phyloP scores from a whole-genome alignment of 2,329 filamentous ascomycete genomes.

The Ophiocordyceps sinensis region DNA sequence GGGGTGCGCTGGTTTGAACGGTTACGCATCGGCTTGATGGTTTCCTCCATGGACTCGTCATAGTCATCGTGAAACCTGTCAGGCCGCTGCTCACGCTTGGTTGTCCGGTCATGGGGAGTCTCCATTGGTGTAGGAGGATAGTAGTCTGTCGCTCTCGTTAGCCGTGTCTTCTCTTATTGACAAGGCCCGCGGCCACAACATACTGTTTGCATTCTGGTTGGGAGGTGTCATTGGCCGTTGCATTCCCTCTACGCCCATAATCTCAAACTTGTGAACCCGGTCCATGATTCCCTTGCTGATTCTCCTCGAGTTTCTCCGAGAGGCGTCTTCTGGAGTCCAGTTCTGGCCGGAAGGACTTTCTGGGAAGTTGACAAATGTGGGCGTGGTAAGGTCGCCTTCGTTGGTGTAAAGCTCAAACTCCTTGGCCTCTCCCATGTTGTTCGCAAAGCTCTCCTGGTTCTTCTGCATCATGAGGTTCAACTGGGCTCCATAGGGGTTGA shows the following conservation, averaged over 20 bases:
- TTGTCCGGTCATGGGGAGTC: constrained; percentile 38
- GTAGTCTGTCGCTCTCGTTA: constrained; percentile 29
- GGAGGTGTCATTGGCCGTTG: constrained; percentile 48
- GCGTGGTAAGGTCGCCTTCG: constrained; percentile 31
- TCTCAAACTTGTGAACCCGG: constrained; percentile 45
- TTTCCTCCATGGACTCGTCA: constrained; percentile 53
- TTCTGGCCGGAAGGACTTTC: constrained; percentile 29
- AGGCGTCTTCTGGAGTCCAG: constrained; percentile 38
- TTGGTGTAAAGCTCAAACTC: constrained; percentile 36
- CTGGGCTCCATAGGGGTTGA: constrained; percentile 30
- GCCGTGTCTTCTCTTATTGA: constrained; percentile 1
- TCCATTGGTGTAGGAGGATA: constrained; percentile 54
- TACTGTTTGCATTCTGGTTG: constrained; percentile 44
- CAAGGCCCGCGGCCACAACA: constrained; percentile 12
- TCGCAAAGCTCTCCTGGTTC: constrained; percentile 27
- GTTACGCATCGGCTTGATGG: constrained; percentile 39
- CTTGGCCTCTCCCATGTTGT: constrained; percentile 25
- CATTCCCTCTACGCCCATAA: constrained; percentile 26
- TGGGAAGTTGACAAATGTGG: constrained; percentile 33
- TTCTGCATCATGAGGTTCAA: constrained; percentile 32
- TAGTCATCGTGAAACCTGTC: constrained; percentile 44
- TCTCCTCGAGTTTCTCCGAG: constrained; percentile 26
- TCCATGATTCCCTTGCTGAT: constrained; percentile 49
- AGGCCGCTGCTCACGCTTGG: constrained; percentile 26
- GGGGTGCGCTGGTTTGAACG: constrained; percentile 28